These are phyloP conservation scores for Nemania serpens DNA, from an alignment of 2,329 filamentous ascomycete species.

Conservation along the genomic window DNA sequence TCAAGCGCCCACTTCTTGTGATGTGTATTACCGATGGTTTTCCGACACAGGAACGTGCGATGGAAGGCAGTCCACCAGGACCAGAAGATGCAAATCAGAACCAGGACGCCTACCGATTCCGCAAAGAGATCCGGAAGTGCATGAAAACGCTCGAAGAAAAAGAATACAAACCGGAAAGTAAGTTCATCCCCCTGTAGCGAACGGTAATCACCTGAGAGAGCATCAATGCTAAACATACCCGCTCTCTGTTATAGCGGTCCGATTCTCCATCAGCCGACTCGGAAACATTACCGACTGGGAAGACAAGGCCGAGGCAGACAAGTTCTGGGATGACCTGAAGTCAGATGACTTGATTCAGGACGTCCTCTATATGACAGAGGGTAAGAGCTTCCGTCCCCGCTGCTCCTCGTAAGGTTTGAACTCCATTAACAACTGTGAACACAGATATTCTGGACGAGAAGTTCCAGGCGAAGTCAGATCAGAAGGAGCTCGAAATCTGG, in stretches of 20 bases:
- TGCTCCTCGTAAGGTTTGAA: background rate
- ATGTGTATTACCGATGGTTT: slow-evolving; percentile 28
- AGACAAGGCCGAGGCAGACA: slow-evolving; percentile 13
- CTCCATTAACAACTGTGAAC: background rate
- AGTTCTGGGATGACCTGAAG: slow-evolving; percentile 19
- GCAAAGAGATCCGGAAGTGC: slow-evolving; percentile 21
- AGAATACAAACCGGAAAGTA: slow-evolving; percentile 22
- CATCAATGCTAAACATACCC: background rate
- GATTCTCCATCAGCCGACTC: slow-evolving; percentile 25
- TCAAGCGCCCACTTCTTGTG: slow-evolving; percentile 25
- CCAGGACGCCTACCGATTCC: slow-evolving; percentile 20
- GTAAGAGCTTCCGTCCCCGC: background rate
- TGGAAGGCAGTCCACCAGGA: slow-evolving; percentile 1
- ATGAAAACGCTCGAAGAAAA: slow-evolving; percentile 4
- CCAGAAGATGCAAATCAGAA: slow-evolving; percentile 14
- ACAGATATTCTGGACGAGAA: slow-evolving; percentile 26
- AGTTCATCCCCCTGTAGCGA: background rate
- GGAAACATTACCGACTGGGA: slow-evolving; percentile 25
- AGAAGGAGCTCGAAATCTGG: slow-evolving; percentile 25
- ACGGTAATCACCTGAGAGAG: background rate
- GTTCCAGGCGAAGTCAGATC: slow-evolving; percentile 18
- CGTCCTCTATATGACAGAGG: slow-evolving; percentile 23
- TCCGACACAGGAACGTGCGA: slow-evolving; percentile 19
- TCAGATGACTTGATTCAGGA: slow-evolving; percentile 18
- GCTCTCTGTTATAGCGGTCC: slow-evolving; percentile 13